phyloP scores from a whole-genome alignment of 768 basidiomycete genomes.

The Clitopilus hobsonii region DNA sequence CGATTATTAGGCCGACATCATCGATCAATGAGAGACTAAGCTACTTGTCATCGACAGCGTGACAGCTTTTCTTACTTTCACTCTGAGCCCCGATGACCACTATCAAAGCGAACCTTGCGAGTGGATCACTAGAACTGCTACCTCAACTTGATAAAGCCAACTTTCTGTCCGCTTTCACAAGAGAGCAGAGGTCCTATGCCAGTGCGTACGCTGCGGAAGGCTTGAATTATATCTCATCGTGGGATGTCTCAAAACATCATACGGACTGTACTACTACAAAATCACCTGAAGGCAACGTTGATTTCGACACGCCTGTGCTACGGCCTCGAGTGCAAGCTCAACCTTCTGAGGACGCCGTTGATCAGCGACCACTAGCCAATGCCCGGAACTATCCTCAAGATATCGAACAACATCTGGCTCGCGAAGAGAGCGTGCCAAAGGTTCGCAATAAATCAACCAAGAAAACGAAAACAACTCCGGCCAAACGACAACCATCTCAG shows the following conservation, averaged over 20 bases:
- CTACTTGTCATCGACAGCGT: not conserved
- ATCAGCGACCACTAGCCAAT: not conserved
- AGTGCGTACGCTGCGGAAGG: conserved; percentile 41
- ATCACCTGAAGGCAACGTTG: conserved; percentile 16
- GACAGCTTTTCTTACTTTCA: not conserved
- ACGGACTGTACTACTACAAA: not conserved
- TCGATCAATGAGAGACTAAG: too few relatives aligned
- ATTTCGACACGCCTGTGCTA: conserved; percentile 53
- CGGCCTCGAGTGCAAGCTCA: conserved; percentile 35
- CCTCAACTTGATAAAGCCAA: conserved; percentile 36
- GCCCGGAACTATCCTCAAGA: too few relatives aligned
- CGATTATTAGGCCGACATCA: too few relatives aligned
- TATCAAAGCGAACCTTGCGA: conserved; percentile 15
- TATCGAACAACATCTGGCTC: too few relatives aligned
- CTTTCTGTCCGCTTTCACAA: conserved; percentile 43
- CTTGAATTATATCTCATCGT: conserved; percentile 21
- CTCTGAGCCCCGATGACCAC: not conserved
- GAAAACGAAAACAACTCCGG: conserved; percentile 28
- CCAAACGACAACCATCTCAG: not conserved
- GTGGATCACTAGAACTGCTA: conserved; percentile 12
- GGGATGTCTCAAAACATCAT: conserved; percentile 14
- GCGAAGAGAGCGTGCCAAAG: too few relatives aligned
- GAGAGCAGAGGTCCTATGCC: conserved; percentile 40
- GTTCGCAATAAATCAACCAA: not conserved
- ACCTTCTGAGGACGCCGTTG: not conserved